These are phyloP conservation scores for Aquilaria malaccensis DNA, from an alignment of 345 rosid genomes.

Conservation along the genomic window DNA sequence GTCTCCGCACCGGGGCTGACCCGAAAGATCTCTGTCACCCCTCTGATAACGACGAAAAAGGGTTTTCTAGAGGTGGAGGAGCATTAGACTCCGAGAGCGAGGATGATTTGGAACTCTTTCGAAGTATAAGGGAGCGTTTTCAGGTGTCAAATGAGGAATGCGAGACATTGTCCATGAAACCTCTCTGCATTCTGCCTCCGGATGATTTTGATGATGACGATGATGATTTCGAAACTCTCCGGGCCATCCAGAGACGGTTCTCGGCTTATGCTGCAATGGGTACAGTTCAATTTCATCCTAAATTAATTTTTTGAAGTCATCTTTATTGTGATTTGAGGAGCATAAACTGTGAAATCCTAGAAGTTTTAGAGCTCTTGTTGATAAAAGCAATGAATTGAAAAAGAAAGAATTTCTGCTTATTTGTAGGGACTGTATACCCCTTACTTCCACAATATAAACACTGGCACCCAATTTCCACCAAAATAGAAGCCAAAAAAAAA, in stretches of 20 bases:
- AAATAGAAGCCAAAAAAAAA: too few species aligned
- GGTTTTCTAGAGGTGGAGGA: constrained; percentile 3
- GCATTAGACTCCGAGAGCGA: constrained; percentile 41
- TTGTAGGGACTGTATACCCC: too few species aligned
- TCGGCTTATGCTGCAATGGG: constrained; percentile 41
- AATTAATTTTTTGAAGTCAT: too few species aligned
- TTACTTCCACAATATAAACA: too few species aligned
- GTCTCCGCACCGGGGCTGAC: constrained; percentile 43
- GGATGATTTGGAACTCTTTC: constrained; percentile 54
- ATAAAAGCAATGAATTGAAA: too few species aligned
- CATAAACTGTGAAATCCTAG: too few species aligned
- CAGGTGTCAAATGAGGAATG: constrained; percentile 23
- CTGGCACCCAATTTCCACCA: too few species aligned
- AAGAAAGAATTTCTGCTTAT: too few species aligned
- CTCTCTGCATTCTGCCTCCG: constrained; percentile 28
- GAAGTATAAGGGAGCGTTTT: constrained; percentile 44
- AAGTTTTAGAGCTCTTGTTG: too few species aligned
- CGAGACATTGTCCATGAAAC: constrained; percentile 28
- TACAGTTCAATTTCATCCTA: constrained; percentile 20
- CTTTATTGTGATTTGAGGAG: too few species aligned
- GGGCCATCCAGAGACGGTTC: constrained; percentile 63
- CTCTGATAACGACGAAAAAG: not conserved
- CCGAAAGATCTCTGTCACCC: constrained; percentile 17
- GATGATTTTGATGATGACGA: constrained; percentile 45
- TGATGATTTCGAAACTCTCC: constrained; percentile 66